Base-by-base conservation (phyloP, 441 rosid species). In the Isatis lusitanica region DNA sequence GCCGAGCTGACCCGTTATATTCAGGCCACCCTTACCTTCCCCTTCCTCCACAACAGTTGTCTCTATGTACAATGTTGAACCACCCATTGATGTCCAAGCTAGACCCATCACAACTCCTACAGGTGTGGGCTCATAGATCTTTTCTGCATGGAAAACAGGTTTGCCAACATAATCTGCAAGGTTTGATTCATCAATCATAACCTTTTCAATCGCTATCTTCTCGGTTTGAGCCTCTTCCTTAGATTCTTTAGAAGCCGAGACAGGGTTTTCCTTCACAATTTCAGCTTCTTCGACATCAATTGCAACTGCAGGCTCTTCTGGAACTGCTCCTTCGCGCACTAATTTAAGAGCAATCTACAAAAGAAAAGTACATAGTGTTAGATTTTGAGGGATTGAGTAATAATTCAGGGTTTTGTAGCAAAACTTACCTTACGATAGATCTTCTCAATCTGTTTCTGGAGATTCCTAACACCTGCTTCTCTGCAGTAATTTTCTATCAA, bases 1-100 rank as follows among this genome's bases (percentile, higher is more conserved):
- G 17, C 99, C 99, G 2, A 96, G 96, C 81, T 93, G 98, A 66
- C 98, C 99, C 0, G 99, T 96, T 21, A 85, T 64, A 63, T 81
- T 85, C 43, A 96, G 91, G 44, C 90, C 84, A 12, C 97, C 98
- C 81, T 96, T 93, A 48, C 93, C 99, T 52, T 93, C 98, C 61
- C 86, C 93, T 84, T 90, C 92, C 80, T 93, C 99, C n/a, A 96
- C 79, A 50, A 79, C 86, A 57, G 92, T 85, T 74, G 97, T 90
- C 85, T 96, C 99, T 66, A 96, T 83, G 80, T 93, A 96, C 81
- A 93, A 78, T 36, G 98, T 93, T 71, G 98, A 91, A 58, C 99
- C 99, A 55, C 99, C 99, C 98, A 96, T 91, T 30, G 99, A 87
- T 59, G 99, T 96, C 99, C 99, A 96, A 53, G 97, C 99, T 63